Percentiles rank a stretch among this genome's conserved stretches.
phyloP scores from a whole-genome alignment of 1,284 basidiomycete species.

The Melampsora larici-populina region DNA sequence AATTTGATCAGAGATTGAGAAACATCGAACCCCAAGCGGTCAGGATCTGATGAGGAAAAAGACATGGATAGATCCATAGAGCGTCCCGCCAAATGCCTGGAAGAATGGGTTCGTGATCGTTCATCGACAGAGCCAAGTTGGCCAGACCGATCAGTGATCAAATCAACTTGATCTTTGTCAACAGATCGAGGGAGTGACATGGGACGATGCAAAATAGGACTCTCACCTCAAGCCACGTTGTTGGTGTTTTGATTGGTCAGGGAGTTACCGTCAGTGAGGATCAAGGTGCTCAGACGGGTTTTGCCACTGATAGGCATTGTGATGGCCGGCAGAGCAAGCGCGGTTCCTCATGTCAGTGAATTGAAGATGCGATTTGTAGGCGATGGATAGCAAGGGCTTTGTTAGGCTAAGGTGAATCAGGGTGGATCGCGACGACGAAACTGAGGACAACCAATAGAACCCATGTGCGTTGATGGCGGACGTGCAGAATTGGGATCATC shows the following conservation, averaged over 20 bases:
- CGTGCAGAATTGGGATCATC: conserved; percentile 13
- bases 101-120: neutral
- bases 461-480: conserved; percentile 5
- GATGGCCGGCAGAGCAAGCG: neutral
- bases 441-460: neutral
- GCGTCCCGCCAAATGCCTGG: neutral
- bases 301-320: neutral
- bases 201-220: neutral
- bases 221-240: neutral
- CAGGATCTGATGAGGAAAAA: neutral
- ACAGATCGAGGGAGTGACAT: neutral
- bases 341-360: neutral
- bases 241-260: neutral
- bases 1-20: conserved; percentile 22
- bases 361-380: conserved; percentile 8
- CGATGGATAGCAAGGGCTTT: neutral
- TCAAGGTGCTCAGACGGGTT: neutral
- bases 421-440: conserved; percentile 12
- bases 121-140: neutral
- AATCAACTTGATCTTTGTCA: neutral
- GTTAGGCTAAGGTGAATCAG: no score
- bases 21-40: conserved; percentile 4
- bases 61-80: neutral
- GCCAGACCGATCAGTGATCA: neutral
- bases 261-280: neutral